Evolutionary conservation across 306 rosid species (phyloP).

Genomic region (Phaseolus lunatus): DNA sequence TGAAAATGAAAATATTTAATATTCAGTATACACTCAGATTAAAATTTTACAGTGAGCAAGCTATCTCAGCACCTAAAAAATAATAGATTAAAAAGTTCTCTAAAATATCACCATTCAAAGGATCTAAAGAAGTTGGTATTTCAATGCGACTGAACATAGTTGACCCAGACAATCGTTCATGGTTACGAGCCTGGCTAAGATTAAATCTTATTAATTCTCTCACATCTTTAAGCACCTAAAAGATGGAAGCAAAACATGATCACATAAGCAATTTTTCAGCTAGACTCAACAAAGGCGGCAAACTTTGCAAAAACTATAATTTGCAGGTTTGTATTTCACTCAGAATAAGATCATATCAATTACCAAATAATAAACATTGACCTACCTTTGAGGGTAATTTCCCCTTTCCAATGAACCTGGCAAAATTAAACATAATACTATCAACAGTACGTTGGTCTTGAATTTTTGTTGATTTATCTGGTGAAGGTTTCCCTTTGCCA

Average conservation of each 20-base stretch:
- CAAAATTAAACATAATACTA: not conserved
- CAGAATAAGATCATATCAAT: slow-evolving; percentile 61
- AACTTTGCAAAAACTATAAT: not conserved
- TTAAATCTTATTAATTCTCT: not conserved
- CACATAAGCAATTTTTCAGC: not conserved
- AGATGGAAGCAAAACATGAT: not conserved
- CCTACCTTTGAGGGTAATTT: slow-evolving; percentile 7
- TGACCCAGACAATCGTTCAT: slow-evolving; percentile 1
- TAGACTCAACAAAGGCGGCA: not conserved
- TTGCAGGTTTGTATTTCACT: not conserved
- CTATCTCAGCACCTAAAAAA: slow-evolving; percentile 8
- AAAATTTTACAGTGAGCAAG: not conserved
- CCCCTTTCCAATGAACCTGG: not conserved
- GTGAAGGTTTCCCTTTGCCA: slow-evolving; percentile 23
- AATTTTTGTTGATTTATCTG: slow-evolving; percentile 19
- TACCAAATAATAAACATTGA: slow-evolving; percentile 30
- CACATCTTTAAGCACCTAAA: slow-evolving; percentile 28
- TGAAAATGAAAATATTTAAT: slow-evolving; percentile 1
- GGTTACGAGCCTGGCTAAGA: not conserved
- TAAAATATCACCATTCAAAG: slow-evolving; percentile 14
- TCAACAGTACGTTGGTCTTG: not conserved
- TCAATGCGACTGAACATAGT: slow-evolving; percentile 28
- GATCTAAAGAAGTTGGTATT: slow-evolving; percentile 20
- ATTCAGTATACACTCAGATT: not conserved
- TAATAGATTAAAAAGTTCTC: slow-evolving; percentile 4